A percentile compares a stretch with the other conserved stretches of the same genome.
Evolutionary conservation across 1,284 basidiomycete genomes (phyloP).

Genomic region (Cryptococcus depauperatus): DNA sequence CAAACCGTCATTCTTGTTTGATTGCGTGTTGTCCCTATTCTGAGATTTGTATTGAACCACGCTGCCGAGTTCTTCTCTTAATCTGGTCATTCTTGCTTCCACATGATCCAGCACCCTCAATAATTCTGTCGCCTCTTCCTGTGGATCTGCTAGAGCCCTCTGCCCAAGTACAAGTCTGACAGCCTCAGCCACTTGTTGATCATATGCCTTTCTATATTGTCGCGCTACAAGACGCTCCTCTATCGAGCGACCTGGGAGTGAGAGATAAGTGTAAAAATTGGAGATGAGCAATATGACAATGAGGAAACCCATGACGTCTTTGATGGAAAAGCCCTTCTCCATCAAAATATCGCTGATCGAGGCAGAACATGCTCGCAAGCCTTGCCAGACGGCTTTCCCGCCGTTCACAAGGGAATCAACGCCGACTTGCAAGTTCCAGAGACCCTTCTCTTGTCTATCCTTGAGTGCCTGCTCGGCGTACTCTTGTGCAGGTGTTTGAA

Average conservation of each 20-base stretch:
- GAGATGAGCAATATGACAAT: slow-evolving; percentile 64
- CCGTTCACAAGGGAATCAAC: slow-evolving; percentile 70
- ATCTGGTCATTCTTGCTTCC: slow-evolving; percentile 17
- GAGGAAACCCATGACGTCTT: slow-evolving; percentile 58
- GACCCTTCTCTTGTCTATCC: slow-evolving; percentile 31
- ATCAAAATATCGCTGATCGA: slow-evolving; percentile 60
- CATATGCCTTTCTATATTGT: background rate
- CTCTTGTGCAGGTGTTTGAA: slow-evolving; percentile 36
- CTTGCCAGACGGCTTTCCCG: slow-evolving; percentile 57
- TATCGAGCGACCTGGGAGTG: slow-evolving; percentile 16
- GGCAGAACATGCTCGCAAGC: slow-evolving; percentile 52
- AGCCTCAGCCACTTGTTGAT: slow-evolving; percentile 27
- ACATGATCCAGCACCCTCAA: slow-evolving; percentile 27
- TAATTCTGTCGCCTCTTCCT: slow-evolving; percentile 28
- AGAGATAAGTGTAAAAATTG: slow-evolving; percentile 50
- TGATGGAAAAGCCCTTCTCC: slow-evolving; percentile 46
- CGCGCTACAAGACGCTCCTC: slow-evolving; percentile 8
- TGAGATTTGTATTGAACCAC: background rate
- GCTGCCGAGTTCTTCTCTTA: slow-evolving; percentile 8
- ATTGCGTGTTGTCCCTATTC: background rate
- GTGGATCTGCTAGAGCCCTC: slow-evolving; percentile 9
- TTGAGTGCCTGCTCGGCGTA: slow-evolving; percentile 26
- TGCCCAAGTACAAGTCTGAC: slow-evolving; percentile 21
- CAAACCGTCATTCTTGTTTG: background rate
- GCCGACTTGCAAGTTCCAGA: slow-evolving; percentile 69